Base-by-base conservation (phyloP, 2,329 filamentous ascomycete genomes). In the Claviceps fusiformis region DNA sequence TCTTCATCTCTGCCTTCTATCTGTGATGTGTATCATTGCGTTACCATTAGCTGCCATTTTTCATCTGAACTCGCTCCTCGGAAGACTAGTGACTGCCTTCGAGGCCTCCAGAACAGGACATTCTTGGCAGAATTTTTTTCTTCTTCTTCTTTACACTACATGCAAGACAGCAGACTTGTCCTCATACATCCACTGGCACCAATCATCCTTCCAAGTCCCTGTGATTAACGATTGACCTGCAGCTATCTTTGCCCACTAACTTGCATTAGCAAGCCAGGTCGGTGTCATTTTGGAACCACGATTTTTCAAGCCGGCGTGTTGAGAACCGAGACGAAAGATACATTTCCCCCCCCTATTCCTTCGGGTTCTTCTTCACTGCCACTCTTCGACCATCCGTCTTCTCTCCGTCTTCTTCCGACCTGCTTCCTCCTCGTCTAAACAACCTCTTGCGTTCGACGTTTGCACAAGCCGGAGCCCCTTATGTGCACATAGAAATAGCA, bases 401-500 rank as follows among this genome's bases (percentile, higher is more conserved):
- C 11, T 17, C 29, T 13, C 19, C 19, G 19, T n/a, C 29, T 17
- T 41, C 31, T 37, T n/a, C 19, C 45, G 45, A 47, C 13, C 15
- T 7, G 27, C 27, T 47, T 47, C 27, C 27, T 15, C 13, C 24
- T 53, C 24, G 19, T 31, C 24, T 5, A 1, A 39, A 15, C 48
- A 50, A 27, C 50, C 24, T n/a, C 37, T n/a, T 39, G n/a, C 17
- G 11, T 6, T 17, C 19, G 31, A 19, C 37, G 19, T 2, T 44
- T 33, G 9, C 15, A 13, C n/a, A 13, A 47, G 15, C 37, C 44
- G 13, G 24, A 37, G 5, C 41, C 41, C 52, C 43, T 37, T 47
- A 47, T 44, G 52, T 17, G 17, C 43, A 47, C 5, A 33, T 47
- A 19, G 19, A 19, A 46, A 43, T 58, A 58, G 53, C 52, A 69